Percentiles rank a stretch among this genome's conserved stretches.
Conservation (phyloP, 176 grass and related monocot species). For the Echinochloa phyllopogon region DNA sequence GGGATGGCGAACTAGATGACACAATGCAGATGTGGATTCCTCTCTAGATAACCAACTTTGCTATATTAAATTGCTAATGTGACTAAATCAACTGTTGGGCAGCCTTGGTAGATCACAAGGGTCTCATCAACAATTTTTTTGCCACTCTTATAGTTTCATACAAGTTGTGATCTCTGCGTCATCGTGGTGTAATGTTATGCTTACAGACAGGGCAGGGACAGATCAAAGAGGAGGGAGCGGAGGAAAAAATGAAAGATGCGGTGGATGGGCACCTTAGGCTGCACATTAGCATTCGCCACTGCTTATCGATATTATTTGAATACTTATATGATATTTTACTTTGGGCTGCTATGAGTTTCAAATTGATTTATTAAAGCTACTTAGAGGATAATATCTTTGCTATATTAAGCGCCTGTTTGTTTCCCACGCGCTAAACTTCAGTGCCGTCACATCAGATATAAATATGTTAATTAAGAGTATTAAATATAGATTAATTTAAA, state of each 20-base stretch:
- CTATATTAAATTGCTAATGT: conserved; percentile 1
- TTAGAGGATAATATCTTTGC: not conserved
- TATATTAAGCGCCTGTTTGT: too few species aligned
- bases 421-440: too few species aligned
- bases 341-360: not conserved
- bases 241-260: not conserved
- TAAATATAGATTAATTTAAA: too few species aligned
- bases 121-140: conserved; percentile 13
- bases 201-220: too few species aligned
- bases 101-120: not conserved
- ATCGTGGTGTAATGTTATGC: not conserved
- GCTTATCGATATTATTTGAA: not conserved
- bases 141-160: not conserved
- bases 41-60: conserved; percentile 5
- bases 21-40: conserved; percentile 27
- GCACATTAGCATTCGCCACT: too few species aligned
- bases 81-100: not conserved
- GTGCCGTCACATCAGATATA: too few species aligned
- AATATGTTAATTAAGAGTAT: too few species aligned
- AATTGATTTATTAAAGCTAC: not conserved
- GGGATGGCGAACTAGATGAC: conserved; percentile 25
- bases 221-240: not conserved
- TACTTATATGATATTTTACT: not conserved
- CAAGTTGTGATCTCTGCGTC: not conserved
- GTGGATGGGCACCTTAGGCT: too few species aligned